Evolutionary conservation across 2,329 filamentous ascomycete genomes (phyloP), one percentile per base, ranked within the genome.

Genomic region (Pyrenophora tritici-repentis): DNA sequence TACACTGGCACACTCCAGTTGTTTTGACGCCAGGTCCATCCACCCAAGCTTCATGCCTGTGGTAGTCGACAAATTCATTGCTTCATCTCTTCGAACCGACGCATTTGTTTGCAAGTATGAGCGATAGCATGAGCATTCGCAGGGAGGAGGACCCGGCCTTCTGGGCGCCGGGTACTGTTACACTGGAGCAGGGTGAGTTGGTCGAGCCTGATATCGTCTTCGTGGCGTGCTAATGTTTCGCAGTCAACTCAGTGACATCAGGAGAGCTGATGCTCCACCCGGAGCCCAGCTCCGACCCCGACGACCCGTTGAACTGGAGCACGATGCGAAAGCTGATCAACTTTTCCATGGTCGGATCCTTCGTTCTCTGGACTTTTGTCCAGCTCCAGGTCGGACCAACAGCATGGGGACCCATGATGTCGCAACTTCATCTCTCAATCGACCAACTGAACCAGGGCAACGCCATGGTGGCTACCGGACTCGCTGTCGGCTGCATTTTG

Each of bases 291-390:
- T 34, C 47, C 36, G 48, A 62, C 22, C 55, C 55, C 13, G 42
- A 58, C 17, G 55, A 58, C 26, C 52, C 53, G 41, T 18, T 56
- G 16, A 80, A 81, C 58, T 81, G 78, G 78, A 69, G 71, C 13
- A 71, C 59, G 38, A 48, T 55, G 38, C 71, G 76, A 16, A 81
- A 80, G 47, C 49, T 61, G 4, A 37, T 74, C 45, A 79, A 80
- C 47, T 79, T 75, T 51, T 61, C 58, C 12, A 68, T 81, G 4
- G 71, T 75, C 0, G 66, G 67, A 16, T 75, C 75, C 42, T 79
- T 79, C 47, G 75, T 74, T 2, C 63, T 76, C 32, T 67, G 78
- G 55, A 69, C 78, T 8, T 78, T 75, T 50, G 73, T 71, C 8
- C 70, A 75, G 44, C 55, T 78, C 29, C 73, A 78, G 6, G 74